Evolutionary conservation across 257 asterid genomes (phyloP).

Genomic region (Solanum sitiens): DNA sequence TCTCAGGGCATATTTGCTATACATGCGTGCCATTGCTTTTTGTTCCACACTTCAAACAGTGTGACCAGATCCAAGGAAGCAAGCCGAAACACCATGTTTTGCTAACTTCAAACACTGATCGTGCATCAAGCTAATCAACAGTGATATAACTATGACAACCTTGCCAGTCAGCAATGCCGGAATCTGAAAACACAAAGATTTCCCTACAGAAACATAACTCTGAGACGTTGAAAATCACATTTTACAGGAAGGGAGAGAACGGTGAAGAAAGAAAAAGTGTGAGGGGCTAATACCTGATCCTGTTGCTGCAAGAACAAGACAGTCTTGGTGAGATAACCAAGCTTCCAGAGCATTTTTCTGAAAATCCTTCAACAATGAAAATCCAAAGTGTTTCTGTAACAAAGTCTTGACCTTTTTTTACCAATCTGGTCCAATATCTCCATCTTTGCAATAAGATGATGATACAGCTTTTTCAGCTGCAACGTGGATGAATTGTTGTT

Average conservation of each 20-base stretch:
- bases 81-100: too few relatives aligned
- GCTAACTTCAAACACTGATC: too few relatives aligned
- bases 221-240: too few relatives aligned
- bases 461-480: not conserved
- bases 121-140: too few relatives aligned
- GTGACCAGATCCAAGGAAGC: too few relatives aligned
- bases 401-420: conserved; percentile 26
- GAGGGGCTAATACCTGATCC: conserved; percentile 54
- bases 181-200: too few relatives aligned
- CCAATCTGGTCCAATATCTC: conserved; percentile 41
- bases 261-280: not conserved
- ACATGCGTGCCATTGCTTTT: too few relatives aligned
- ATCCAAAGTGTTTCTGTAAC: conserved; percentile 43
- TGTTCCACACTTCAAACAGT: too few relatives aligned
- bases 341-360: conserved; percentile 67
- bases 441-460: conserved; percentile 16
- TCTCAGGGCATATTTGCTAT: too few relatives aligned
- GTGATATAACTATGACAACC: too few relatives aligned
- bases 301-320: conserved; percentile 77
- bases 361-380: conserved; percentile 45
- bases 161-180: too few relatives aligned
- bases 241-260: not conserved
- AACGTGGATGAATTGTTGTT: not conserved
- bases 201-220: too few relatives aligned
- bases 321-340: conserved; percentile 54